Evolutionary conservation across 768 basidiomycete species (phyloP).

Genomic region (Kwoniella dejecticola): DNA sequence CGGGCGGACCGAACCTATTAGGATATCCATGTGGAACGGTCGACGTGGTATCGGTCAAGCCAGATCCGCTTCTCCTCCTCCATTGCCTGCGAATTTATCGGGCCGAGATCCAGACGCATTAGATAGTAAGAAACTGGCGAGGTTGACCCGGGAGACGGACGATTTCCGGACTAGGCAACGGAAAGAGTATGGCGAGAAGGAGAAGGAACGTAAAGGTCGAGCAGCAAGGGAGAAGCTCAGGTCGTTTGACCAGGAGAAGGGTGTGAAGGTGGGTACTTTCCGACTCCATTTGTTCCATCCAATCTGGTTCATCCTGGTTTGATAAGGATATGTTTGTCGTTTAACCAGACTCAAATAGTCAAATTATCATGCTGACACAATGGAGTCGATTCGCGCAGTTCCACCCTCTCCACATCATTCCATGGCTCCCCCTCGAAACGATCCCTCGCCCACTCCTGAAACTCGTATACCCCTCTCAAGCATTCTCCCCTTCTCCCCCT

Average conservation of each 20-base stretch:
- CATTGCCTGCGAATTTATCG: constrained; percentile 27
- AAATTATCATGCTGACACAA: neutral
- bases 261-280: constrained; percentile 48
- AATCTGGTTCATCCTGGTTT: too few relatives aligned
- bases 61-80: constrained; percentile 43
- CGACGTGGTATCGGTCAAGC: constrained; percentile 45
- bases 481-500: constrained; percentile 31
- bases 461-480: constrained; percentile 46
- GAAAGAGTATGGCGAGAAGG: constrained; percentile 37
- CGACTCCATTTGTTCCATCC: too few relatives aligned
- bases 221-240: constrained; percentile 47
- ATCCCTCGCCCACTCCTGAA: constrained; percentile 43
- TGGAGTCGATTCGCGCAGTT: constrained; percentile 36
- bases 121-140: constrained; percentile 35
- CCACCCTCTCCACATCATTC: constrained; percentile 52
- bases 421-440: constrained; percentile 41
- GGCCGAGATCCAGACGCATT: constrained; percentile 40
- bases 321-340: too few relatives aligned
- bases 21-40: constrained; percentile 46
- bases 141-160: constrained; percentile 42
- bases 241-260: constrained; percentile 41
- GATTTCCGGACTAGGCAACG: constrained; percentile 43
- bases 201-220: constrained; percentile 40
- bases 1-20: constrained; percentile 35
- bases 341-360: too few relatives aligned